Evolutionary conservation across 2,329 filamentous ascomycete species (phyloP), one percentile per base, ranked within the genome.

Genomic region (Dactylellina cionopaga): DNA sequence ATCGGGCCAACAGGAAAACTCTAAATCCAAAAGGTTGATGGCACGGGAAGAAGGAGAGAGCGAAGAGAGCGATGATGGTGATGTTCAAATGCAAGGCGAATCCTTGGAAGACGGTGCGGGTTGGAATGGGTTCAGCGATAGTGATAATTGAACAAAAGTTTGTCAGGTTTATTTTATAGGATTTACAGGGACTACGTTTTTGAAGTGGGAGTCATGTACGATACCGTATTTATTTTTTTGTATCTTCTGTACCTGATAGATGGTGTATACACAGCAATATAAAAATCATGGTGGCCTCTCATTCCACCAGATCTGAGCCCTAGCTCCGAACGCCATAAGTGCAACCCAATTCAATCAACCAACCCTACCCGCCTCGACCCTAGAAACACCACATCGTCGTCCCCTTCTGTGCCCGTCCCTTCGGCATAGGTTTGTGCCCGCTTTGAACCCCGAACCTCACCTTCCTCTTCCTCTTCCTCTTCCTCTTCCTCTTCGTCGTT

Each of bases 121-220:
- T 2, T 71, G 66, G 66, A 51, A 47, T 29, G 66, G 66, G 6
- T 71, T 71, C 27, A 71, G 66, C 25, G 58, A 64, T 22, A 59
- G 44, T 27, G 58, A 64, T 13, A 49, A 64, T 4, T 55, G 46
- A n/a, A n/a, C 9, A 9, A 13, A 3, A 33, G 6, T 35, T n/a
- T 6, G 10, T 6, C 17, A 29, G 5, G 19, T 24, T 22, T 46
- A 46, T 46, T 5, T 4, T 7, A 46, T 22, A 10, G 19, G 10
- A 17, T 24, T 19, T 22, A 46, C 11, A 5, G 13, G 24, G 27
- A 46, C 9, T 19, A 35, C 2, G 33, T 51, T 25, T 33, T 1
- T 25, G 9, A 33, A 25, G 4, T 39, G 33, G 51, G 9, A 13
- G 13, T 15, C 10, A n/a, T 68, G 63, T 66, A 66, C 51, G 51